Evolutionary conservation across 257 asterid species (phyloP).

Genomic region (Solanum medicagineum): DNA sequence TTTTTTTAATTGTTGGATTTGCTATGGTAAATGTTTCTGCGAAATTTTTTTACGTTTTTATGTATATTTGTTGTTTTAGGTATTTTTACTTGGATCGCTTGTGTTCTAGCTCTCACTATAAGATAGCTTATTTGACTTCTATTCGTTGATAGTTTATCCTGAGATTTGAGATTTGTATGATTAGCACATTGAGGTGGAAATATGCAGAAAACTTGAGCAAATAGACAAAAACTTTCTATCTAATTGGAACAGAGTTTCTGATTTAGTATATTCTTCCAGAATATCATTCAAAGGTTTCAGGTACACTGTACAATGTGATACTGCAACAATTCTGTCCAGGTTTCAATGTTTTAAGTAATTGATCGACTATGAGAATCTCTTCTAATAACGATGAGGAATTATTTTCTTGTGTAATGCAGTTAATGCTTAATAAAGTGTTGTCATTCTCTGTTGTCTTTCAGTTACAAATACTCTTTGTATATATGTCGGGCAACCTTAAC

Average conservation of each 20-base stretch:
- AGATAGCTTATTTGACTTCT: neutral
- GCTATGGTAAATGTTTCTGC: neutral
- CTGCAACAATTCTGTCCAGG: neutral
- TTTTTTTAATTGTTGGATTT: neutral
- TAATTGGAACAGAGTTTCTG: neutral
- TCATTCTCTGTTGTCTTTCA: neutral
- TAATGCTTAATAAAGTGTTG: neutral
- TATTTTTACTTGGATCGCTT: neutral
- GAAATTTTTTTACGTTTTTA: neutral
- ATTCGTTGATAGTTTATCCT: neutral
- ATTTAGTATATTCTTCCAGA: neutral
- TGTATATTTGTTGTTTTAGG: neutral
- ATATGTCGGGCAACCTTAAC: conserved; percentile 14
- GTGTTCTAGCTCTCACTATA: neutral
- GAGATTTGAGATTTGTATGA: neutral
- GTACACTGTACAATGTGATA: neutral
- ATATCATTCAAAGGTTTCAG: neutral
- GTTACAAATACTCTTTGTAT: neutral
- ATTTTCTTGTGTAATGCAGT: neutral
- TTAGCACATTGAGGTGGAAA: neutral
- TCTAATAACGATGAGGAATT: neutral
- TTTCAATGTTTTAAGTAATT: neutral
- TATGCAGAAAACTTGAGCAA: neutral
- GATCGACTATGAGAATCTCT: neutral
- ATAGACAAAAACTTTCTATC: neutral